Evolutionary conservation across 192 early-diverging fungal genomes (phyloP).

Genomic region (Gigaspora rosea): DNA sequence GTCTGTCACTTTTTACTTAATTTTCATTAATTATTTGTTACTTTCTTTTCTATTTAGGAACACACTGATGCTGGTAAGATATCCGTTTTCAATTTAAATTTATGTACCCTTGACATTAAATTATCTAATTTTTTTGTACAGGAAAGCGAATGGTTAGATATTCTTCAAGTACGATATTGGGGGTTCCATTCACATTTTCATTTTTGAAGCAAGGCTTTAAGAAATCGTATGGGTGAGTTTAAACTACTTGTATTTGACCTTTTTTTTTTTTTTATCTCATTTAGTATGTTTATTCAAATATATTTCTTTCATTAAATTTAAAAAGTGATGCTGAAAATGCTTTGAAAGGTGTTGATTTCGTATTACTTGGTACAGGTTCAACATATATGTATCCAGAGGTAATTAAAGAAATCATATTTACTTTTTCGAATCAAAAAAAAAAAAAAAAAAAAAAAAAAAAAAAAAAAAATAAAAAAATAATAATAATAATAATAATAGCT

Average conservation of each 20-base stretch:
- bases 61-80: neutral
- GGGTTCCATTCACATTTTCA: neutral
- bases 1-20: too few species aligned
- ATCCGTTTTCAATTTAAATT: neutral
- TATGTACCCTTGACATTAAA: neutral
- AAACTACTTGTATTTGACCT: neutral
- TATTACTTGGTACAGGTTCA: constrained; percentile 2
- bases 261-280: neutral
- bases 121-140: neutral
- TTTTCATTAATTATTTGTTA: too few species aligned
- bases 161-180: neutral
- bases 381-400: constrained; percentile 11
- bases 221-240: neutral
- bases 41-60: neutral
- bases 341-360: neutral
- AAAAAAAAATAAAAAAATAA: too few species aligned
- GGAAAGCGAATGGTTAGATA: neutral
- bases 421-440: neutral
- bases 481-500: neutral
- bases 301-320: neutral
- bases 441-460: too few species aligned
- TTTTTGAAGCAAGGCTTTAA: constrained; percentile 13
- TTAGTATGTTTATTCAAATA: neutral
- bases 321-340: neutral
- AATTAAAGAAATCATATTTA: neutral